Percentiles rank a stretch among this genome's conserved stretches.
Evolutionary conservation across 495 filamentous ascomycete genomes (phyloP).

Genomic region (Xylaria telfairii): DNA sequence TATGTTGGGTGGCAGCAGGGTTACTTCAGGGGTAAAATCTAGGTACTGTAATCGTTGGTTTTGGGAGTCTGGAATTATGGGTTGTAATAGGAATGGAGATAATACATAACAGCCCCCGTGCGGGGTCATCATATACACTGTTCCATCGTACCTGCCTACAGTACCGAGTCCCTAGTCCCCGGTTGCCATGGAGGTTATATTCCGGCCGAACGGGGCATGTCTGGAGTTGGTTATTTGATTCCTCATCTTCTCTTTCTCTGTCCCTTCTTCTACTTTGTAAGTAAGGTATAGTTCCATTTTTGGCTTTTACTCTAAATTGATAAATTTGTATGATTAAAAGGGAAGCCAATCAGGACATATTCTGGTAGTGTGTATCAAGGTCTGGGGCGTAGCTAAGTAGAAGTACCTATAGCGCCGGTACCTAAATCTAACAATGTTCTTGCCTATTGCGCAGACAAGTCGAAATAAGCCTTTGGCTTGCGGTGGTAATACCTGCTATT

Average conservation of each 20-base stretch:
- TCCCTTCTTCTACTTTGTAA: too few relatives aligned
- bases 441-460: too few relatives aligned
- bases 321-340: too few relatives aligned
- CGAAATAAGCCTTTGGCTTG: neutral
- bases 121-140: too few relatives aligned
- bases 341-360: too few relatives aligned
- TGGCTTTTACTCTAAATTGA: neutral
- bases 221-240: neutral
- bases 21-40: conserved; percentile 1
- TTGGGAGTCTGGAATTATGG: too few relatives aligned
- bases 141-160: too few relatives aligned
- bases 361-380: neutral
- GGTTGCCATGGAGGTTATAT: neutral
- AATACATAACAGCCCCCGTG: too few relatives aligned
- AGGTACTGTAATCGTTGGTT: neutral
- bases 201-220: neutral
- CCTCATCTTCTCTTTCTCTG: neutral
- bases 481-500: too few relatives aligned
- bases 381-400: neutral
- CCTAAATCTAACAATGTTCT: too few relatives aligned
- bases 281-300: neutral
- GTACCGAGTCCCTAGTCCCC: neutral
- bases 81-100: too few relatives aligned
- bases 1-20: neutral
- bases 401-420: neutral